Conservation (phyloP, 352 stramenopile genomes). For the Globisporangium rhizosaccharum region DNA sequence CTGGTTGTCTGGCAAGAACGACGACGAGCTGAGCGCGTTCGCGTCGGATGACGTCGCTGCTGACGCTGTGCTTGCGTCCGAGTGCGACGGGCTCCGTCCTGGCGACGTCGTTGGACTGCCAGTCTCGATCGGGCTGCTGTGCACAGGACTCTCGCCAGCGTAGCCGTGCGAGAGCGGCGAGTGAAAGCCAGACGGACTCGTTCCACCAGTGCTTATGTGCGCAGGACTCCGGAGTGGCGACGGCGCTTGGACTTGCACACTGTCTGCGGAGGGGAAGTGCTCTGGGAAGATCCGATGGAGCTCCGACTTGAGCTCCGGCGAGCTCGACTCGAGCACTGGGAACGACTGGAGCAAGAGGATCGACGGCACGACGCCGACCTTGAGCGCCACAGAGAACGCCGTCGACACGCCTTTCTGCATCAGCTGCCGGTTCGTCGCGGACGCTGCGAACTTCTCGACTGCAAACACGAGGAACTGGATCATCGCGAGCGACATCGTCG, state of each 20-base stretch:
- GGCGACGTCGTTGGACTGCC: slow-evolving; percentile 56
- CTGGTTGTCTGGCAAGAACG: slow-evolving; percentile 71
- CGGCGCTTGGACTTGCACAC: slow-evolving; percentile 27
- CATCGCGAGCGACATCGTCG: slow-evolving; percentile 77
- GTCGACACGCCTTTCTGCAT: slow-evolving; percentile 84
- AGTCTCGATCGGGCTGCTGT: slow-evolving; percentile 36
- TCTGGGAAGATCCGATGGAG: slow-evolving; percentile 81
- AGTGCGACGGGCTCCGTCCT: slow-evolving; percentile 59
- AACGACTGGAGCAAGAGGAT: slow-evolving; percentile 75
- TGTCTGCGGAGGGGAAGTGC: slow-evolving; percentile 66
- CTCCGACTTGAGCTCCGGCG: slow-evolving; percentile 61
- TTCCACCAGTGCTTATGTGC: slow-evolving; percentile 13
- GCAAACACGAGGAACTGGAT: slow-evolving; percentile 84
- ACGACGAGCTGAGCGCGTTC: slow-evolving; percentile 63
- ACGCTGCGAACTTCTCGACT: slow-evolving; percentile 82
- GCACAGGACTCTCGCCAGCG: slow-evolving; percentile 41
- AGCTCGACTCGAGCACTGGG: slow-evolving; percentile 56
- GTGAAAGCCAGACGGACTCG: slow-evolving; percentile 33
- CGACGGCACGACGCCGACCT: slow-evolving; percentile 66
- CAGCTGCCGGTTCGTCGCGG: slow-evolving; percentile 56
- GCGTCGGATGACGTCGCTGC: slow-evolving; percentile 51
- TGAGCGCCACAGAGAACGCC: slow-evolving; percentile 66
- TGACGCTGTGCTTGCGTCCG: slow-evolving; percentile 47
- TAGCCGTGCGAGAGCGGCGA: slow-evolving; percentile 33
- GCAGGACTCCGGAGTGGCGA: slow-evolving; percentile 19